Evolutionary conservation across 257 asterid genomes (phyloP).

Genomic region (Penstemon barbatus): DNA sequence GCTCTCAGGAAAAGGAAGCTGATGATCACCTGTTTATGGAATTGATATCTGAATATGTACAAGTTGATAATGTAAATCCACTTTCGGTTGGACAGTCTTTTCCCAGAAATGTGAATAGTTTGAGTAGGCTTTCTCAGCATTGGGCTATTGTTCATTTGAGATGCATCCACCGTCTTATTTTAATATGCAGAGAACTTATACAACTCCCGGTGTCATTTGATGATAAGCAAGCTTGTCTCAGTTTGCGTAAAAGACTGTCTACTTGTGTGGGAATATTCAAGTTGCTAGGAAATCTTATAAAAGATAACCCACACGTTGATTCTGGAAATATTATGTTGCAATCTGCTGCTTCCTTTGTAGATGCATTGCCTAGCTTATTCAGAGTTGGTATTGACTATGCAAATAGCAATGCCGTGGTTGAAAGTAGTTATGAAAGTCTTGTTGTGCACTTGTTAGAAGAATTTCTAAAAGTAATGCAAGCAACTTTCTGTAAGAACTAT

Average conservation of each 20-base stretch:
- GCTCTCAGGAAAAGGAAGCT: constrained; percentile 70
- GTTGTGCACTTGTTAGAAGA: constrained; percentile 70
- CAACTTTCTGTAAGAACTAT: constrained; percentile 48
- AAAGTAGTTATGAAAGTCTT: constrained; percentile 69
- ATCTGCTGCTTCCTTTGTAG: constrained; percentile 62
- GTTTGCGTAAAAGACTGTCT: constrained; percentile 62
- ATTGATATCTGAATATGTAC: constrained; percentile 61
- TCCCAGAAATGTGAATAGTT: constrained; percentile 42
- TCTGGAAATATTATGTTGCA: constrained; percentile 60
- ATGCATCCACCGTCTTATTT: constrained; percentile 64
- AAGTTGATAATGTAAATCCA: constrained; percentile 47
- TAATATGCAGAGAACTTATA: constrained; percentile 56
- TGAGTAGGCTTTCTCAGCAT: constrained; percentile 61
- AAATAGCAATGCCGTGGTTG: constrained; percentile 52
- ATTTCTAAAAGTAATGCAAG: constrained; percentile 69
- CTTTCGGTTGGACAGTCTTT: constrained; percentile 39
- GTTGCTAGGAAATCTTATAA: constrained; percentile 62
- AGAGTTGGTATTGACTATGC: constrained; percentile 58
- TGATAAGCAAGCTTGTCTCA: constrained; percentile 55
- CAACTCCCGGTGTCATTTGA: constrained; percentile 51
- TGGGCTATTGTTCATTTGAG: constrained; percentile 82
- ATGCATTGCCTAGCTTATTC: constrained; percentile 59
- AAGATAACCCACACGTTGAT: constrained; percentile 51
- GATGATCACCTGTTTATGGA: constrained; percentile 56
- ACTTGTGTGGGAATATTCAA: constrained; percentile 66